These are phyloP conservation scores for Escovopsis sp. DNA, from an alignment of 2,329 filamentous ascomycete species.

Conservation along the genomic window DNA sequence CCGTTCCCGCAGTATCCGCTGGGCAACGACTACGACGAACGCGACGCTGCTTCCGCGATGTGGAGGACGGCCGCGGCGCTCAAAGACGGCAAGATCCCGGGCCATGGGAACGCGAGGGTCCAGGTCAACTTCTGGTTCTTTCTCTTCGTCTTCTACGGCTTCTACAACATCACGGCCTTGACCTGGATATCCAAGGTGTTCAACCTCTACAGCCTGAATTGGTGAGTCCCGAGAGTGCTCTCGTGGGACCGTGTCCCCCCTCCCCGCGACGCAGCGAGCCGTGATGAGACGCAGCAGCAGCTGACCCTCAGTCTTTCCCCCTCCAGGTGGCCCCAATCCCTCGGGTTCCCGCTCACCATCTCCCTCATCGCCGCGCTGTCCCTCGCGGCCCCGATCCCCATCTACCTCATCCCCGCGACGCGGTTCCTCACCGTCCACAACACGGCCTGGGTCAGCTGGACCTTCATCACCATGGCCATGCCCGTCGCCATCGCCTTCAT, in stretches of 20 bases:
- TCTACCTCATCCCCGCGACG: conserved; percentile 40
- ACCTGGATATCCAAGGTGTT: conserved; percentile 61
- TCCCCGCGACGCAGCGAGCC: not conserved
- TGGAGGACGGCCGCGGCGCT: not conserved
- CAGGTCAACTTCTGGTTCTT: conserved; percentile 61
- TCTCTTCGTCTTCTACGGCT: conserved; percentile 52
- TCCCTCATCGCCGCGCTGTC: conserved; percentile 46
- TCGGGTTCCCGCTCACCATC: conserved; percentile 51
- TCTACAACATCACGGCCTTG: conserved; percentile 52
- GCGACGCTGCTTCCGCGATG: not conserved
- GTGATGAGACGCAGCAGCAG: not conserved
- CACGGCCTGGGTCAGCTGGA: conserved; percentile 55
- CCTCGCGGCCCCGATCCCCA: conserved; percentile 41
- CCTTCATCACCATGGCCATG: conserved; percentile 55
- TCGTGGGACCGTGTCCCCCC: not conserved
- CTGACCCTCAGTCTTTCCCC: not conserved
- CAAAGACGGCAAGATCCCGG: conserved; percentile 29
- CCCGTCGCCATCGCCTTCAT: conserved; percentile 51
- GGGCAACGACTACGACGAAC: conserved; percentile 24
- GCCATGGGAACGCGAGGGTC: conserved; percentile 48
- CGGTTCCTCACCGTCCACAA: conserved; percentile 45
- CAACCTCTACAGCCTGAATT: conserved; percentile 56
- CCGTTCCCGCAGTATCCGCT: conserved; percentile 50
- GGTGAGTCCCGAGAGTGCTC: conserved; percentile 20
- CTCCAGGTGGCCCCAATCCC: conserved; percentile 41